Percentiles rank a stretch among this genome's conserved stretches.
Conservation (phyloP, 805 yeast genomes). For the Candida railenensis region DNA sequence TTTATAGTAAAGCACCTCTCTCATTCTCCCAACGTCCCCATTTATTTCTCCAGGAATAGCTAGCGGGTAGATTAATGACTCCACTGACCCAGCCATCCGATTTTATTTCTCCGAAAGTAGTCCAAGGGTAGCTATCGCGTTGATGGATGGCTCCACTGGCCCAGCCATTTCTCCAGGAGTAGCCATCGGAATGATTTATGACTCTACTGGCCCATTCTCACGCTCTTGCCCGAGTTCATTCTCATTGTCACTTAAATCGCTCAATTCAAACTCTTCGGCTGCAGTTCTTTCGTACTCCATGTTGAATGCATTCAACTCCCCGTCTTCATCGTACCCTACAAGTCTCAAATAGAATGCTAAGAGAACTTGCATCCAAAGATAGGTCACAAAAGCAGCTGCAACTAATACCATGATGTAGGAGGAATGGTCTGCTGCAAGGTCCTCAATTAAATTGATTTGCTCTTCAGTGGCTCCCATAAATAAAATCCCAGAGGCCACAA, state of each 20-base stretch:
- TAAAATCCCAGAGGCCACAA: slow-evolving; percentile 73
- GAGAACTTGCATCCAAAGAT: slow-evolving; percentile 62
- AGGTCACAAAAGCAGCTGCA: slow-evolving; percentile 72
- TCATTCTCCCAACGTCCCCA: too few species aligned
- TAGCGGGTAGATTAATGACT: too few species aligned
- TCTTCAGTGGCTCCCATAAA: slow-evolving; percentile 96
- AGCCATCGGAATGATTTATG: not conserved
- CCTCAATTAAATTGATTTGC: slow-evolving; percentile 68
- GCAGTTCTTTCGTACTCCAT: slow-evolving; percentile 15
- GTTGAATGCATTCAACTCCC: slow-evolving; percentile 16
- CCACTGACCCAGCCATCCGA: too few species aligned
- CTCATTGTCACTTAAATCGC: slow-evolving; percentile 28
- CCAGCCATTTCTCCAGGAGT: too few species aligned
- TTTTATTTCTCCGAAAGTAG: too few species aligned
- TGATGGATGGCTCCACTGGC: too few species aligned
- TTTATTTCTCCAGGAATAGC: too few species aligned
- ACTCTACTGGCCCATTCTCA: not conserved
- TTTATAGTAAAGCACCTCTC: too few species aligned
- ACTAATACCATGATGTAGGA: slow-evolving; percentile 72
- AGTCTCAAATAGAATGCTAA: slow-evolving; percentile 54
- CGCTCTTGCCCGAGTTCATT: not conserved
- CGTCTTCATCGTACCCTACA: slow-evolving; percentile 43
- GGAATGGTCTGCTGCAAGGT: slow-evolving; percentile 80
- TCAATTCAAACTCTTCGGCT: slow-evolving; percentile 34
- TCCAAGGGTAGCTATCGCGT: too few species aligned